Conservation (phyloP, 495 filamentous ascomycete species). For the Talaromyces nanjingensis region DNA sequence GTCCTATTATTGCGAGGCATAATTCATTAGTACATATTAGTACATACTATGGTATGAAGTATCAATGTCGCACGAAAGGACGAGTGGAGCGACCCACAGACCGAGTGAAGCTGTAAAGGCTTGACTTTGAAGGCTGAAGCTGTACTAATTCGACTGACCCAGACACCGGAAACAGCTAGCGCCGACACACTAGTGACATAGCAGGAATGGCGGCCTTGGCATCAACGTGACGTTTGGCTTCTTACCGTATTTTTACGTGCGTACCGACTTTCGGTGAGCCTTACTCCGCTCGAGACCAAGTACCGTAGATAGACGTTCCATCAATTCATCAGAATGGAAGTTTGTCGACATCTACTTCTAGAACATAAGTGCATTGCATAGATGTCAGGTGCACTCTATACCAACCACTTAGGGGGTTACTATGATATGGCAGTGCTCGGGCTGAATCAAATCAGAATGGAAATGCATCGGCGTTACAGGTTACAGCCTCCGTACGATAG, state of each 20-base stretch:
- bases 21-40: background rate
- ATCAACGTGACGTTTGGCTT: background rate
- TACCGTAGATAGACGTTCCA: too few relatives aligned
- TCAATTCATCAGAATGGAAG: too few relatives aligned
- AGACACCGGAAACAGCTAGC: constrained; percentile 1
- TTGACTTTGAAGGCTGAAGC: background rate
- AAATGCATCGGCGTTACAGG: background rate
- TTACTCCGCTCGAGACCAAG: too few relatives aligned
- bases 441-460: background rate
- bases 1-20: background rate
- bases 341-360: too few relatives aligned
- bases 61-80: background rate
- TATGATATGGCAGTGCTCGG: background rate
- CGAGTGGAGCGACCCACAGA: background rate
- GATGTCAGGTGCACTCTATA: too few relatives aligned
- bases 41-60: background rate
- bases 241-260: constrained; percentile 1
- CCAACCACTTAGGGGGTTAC: too few relatives aligned
- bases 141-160: background rate
- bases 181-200: background rate
- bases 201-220: background rate
- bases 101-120: too few relatives aligned
- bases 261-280: background rate
- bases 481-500: background rate
- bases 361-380: too few relatives aligned